Base-by-base conservation (phyloP, 352 stramenopile genomes). In the Phytophthora citricola region DNA sequence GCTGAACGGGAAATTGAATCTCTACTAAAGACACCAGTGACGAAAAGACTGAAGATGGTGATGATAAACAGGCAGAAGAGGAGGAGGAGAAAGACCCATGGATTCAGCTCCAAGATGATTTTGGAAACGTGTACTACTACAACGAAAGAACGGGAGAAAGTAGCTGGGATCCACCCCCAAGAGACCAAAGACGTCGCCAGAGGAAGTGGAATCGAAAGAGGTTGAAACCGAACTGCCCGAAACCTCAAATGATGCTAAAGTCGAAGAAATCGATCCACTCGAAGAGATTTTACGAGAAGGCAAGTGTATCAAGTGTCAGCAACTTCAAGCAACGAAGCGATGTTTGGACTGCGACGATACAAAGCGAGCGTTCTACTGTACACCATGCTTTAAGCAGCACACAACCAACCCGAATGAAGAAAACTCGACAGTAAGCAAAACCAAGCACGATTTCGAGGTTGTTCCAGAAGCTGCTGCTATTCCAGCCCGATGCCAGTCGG, bases 81-180 rank as follows among this genome's bases (percentile, higher is more conserved):
- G 36, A 73, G 9, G 40, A 58, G 1, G 55, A 62, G 4, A 40
- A 55, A 5, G 45, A 65, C 6, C 46, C 58, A 5, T 90, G 83
- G 83, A 29, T 61, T 11, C 53, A 75, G 14, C 29, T 79, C 10
- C 20, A 14, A 3, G 79, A 90, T 52, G 73, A 76, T 26, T 79
- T 83, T 53, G 79, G 73, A 7, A 84, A 89, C n/a, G 39, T 52
- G 11, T 93, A 93, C 31, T 93, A 80, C 69, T 92, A 81, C 65
- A 91, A 92, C 31, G 53, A 73, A 8, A 48, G 24, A 2, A 90
- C 80, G 5, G 66, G 59, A 17, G 71, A 84, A 58, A 90, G 78
- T 39, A 65, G 66, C 5, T 93, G 85, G 85, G 78, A 85, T 10
- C 66, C 70, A 45, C 81, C 78, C 39, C 59, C 8, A 56, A 24